A percentile compares a stretch with the other conserved stretches of the same genome.
phyloP scores from a whole-genome alignment of 148 eudicot genomes.

The Rhododendron kiyosumense region DNA sequence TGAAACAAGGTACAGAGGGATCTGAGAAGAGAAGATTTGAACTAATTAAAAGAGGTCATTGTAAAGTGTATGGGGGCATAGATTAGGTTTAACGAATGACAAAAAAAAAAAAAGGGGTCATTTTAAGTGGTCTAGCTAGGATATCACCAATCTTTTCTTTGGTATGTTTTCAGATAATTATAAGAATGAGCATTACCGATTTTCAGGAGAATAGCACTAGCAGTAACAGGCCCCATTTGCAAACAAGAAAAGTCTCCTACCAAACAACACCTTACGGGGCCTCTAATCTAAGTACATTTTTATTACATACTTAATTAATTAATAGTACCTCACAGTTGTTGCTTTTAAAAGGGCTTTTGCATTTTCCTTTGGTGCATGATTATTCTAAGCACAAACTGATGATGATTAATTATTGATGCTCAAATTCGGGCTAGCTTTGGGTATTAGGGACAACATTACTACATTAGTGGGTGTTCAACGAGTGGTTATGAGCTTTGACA shows the following conservation, averaged over 20 bases:
- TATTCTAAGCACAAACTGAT: background rate
- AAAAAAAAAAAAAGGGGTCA: too few relatives aligned
- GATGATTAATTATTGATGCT: slow-evolving; percentile 1
- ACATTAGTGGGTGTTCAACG: background rate
- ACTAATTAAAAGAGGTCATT: too few relatives aligned
- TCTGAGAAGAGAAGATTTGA: too few relatives aligned
- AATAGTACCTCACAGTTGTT: background rate
- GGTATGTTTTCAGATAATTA: background rate
- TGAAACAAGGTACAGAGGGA: too few relatives aligned
- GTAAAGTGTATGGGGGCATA: too few relatives aligned
- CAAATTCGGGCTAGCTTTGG: background rate
- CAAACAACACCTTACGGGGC: background rate
- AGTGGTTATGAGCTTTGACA: slow-evolving; percentile 3
- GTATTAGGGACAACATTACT: background rate
- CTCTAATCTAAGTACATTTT: background rate
- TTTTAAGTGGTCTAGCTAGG: background rate
- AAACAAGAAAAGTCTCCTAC: background rate
- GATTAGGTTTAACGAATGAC: too few relatives aligned
- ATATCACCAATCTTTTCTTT: background rate
- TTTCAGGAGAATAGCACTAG: background rate
- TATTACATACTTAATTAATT: background rate
- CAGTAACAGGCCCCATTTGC: background rate
- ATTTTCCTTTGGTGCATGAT: background rate
- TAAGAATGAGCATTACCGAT: background rate
- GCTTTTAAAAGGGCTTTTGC: background rate